A percentile compares a stretch with the other conserved stretches of the same genome.
phyloP scores from a whole-genome alignment of 2,329 filamentous ascomycete genomes.

The Neonectria magnoliae region DNA sequence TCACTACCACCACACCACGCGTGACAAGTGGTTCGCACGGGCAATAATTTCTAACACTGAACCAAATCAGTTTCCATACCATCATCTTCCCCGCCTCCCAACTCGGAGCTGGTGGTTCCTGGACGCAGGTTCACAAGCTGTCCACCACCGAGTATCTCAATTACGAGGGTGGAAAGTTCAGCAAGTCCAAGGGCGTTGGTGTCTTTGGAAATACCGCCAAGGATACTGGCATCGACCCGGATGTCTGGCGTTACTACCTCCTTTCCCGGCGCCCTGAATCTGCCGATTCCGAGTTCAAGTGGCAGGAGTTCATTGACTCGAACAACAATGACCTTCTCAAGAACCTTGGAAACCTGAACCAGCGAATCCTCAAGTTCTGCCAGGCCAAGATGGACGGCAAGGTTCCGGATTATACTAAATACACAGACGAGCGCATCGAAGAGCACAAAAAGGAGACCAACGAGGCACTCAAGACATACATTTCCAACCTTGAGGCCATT shows the following conservation, averaged over 20 bases:
- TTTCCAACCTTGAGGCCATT: conserved; percentile 74
- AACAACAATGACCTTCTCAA: conserved; percentile 92
- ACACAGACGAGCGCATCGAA: conserved; percentile 65
- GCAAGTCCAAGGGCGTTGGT: conserved; percentile 87
- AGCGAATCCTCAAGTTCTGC: conserved; percentile 79
- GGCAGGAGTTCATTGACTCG: conserved; percentile 80
- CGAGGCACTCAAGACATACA: conserved; percentile 71
- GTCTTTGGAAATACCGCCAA: conserved; percentile 92
- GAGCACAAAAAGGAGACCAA: conserved; percentile 72
- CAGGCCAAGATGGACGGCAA: conserved; percentile 78
- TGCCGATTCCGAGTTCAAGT: conserved; percentile 89
- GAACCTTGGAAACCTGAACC: conserved; percentile 79
- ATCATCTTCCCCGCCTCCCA: conserved; percentile 92
- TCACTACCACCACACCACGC: background rate
- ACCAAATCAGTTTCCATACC: conserved; percentile 65
- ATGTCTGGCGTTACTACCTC: conserved; percentile 95
- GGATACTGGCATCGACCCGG: conserved; percentile 83
- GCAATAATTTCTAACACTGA: background rate
- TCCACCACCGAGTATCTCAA: conserved; percentile 89
- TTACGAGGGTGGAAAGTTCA: conserved; percentile 91
- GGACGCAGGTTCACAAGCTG: conserved; percentile 90
- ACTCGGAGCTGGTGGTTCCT: conserved; percentile 83
- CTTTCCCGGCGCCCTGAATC: conserved; percentile 86
- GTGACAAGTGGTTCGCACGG: background rate
- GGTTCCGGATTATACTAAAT: conserved; percentile 70